Percentiles rank a stretch among this genome's conserved stretches.
Conservation (phyloP, 257 asterid genomes). For the Ehretia macrophylla region DNA sequence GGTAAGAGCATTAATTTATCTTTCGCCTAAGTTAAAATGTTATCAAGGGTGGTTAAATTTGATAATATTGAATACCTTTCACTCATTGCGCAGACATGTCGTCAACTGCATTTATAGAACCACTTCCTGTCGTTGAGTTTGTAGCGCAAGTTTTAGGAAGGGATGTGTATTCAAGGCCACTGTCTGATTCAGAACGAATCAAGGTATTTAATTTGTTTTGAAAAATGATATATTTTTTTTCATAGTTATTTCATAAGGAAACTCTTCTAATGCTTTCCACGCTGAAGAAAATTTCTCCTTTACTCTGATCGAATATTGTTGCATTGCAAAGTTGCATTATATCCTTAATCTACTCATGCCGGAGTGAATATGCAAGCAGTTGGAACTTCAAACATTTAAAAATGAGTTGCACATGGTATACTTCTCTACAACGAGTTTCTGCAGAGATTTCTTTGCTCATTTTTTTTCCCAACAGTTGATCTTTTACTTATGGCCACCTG, state of each 20-base stretch:
- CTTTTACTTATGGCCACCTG: too few species aligned
- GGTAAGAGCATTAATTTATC: constrained; percentile 39
- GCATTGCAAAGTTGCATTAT: background rate
- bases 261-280: too few species aligned
- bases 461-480: too few species aligned
- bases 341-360: background rate
- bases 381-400: too few species aligned
- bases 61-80: background rate
- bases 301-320: too few species aligned
- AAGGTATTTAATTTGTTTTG: constrained; percentile 17
- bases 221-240: background rate
- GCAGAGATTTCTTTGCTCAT: too few species aligned
- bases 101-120: constrained; percentile 16
- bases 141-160: constrained; percentile 12
- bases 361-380: background rate
- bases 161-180: constrained; percentile 21
- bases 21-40: constrained; percentile 25
- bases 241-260: background rate
- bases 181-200: constrained; percentile 34
- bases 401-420: too few species aligned
- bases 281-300: too few species aligned
- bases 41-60: background rate
- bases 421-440: too few species aligned
- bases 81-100: constrained; percentile 13
- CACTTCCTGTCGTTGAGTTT: constrained; percentile 18